Base-by-base conservation (phyloP, 2,329 filamentous ascomycete species). In the Huntiella savannae region DNA sequence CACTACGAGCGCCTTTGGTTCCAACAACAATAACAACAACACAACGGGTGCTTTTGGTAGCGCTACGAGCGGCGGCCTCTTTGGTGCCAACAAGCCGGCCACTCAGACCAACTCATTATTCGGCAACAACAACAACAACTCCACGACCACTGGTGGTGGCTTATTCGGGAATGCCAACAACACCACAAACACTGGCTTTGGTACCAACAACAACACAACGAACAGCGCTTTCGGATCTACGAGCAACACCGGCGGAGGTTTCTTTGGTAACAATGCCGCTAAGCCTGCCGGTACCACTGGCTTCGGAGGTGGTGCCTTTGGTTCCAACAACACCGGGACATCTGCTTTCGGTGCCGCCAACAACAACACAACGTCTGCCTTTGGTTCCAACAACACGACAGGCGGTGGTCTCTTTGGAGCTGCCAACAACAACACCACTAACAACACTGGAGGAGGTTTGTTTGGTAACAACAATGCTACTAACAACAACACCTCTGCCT, bases 41-140 rank as follows among this genome's bases (percentile, higher is more conserved):
- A 55, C 49, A 7, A 50, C 48, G 17, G 46, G 48, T 11, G 51
- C 48, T 7, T 53, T 53, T 43, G 53, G 54, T 4, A 50, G 53
- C 32, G 22, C 22, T 16, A 55, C 50, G 33, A 55, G 56, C 2
- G 56, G 59, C 3, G 54, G 58, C n/a, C 60, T 58, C 5, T 68
- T 68, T 35, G 66, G 65, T 32, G 51, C 58, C 15, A 49, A 54
- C 4, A 56, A 49, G 36, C 40, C 48, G 22, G 40, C 55, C 33
- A 56, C 49, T 40, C 56, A 56, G 32, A 54, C 57, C 2, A 59
- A 60, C 38, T 58, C 60, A 40, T 53, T 69, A 1, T 71, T 75
- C 42, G 69, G 69, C 15, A 53, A 40, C 16, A 37, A 41, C 15
- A 41, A 17, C 15, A 41, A 17, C 10, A 42, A 57, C 33, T 52